Percentiles rank a stretch among this genome's conserved stretches.
phyloP scores from a whole-genome alignment of 805 yeast species.

The Pichia eremophila region DNA sequence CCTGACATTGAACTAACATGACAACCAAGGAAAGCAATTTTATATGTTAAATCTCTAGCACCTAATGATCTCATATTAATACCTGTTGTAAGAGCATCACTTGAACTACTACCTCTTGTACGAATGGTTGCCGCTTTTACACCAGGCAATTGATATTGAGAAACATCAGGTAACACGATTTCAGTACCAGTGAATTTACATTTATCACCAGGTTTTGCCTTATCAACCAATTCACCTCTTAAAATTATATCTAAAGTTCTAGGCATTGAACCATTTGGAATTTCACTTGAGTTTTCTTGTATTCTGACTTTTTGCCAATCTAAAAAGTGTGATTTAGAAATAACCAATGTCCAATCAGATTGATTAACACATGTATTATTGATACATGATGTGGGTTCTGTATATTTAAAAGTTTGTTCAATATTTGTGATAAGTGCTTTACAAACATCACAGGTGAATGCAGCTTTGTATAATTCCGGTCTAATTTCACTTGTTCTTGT shows the following conservation, averaged over 20 bases:
- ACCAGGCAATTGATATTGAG: slow-evolving; percentile 93
- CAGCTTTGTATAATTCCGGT: slow-evolving; percentile 82
- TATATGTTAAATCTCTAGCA: slow-evolving; percentile 87
- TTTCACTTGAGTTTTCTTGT: slow-evolving; percentile 93
- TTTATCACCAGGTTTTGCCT: slow-evolving; percentile 96
- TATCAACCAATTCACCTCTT: slow-evolving; percentile 89
- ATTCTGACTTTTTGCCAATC: slow-evolving; percentile 97
- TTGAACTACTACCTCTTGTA: slow-evolving; percentile 40
- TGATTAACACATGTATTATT: slow-evolving; percentile 83
- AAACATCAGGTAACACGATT: slow-evolving; percentile 88
- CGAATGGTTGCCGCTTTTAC: slow-evolving; percentile 76
- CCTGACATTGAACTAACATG: slow-evolving; percentile 65
- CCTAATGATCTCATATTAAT: slow-evolving; percentile 83
- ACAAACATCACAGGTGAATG: slow-evolving; percentile 85
- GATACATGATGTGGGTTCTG: slow-evolving; percentile 91
- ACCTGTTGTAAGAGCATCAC: slow-evolving; percentile 71
- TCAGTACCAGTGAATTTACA: slow-evolving; percentile 91
- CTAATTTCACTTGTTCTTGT: slow-evolving; percentile 94
- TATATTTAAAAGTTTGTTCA: slow-evolving; percentile 86
- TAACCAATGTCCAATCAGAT: slow-evolving; percentile 73
- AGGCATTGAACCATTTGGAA: slow-evolving; percentile 98
- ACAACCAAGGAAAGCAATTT: slow-evolving; percentile 83
- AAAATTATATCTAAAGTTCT: slow-evolving; percentile 87
- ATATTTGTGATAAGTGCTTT: slow-evolving; percentile 77
- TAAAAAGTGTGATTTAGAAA: slow-evolving; percentile 74